These are phyloP conservation scores for Metarhizium brunneum DNA, from an alignment of 2,329 filamentous ascomycete genomes.

Conservation along the genomic window DNA sequence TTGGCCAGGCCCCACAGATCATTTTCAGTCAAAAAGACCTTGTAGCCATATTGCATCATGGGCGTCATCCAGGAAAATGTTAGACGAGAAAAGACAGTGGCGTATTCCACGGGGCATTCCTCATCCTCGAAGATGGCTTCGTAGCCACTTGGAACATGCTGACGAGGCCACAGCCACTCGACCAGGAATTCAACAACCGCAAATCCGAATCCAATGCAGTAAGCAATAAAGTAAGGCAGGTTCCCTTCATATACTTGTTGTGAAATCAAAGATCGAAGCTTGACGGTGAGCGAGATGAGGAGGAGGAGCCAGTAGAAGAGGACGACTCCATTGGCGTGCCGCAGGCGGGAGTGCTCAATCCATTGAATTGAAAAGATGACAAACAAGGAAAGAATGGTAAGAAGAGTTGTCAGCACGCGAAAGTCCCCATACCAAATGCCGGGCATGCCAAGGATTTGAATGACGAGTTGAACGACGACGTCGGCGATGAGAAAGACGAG, in stretches of 20 bases:
- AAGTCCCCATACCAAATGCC: slow-evolving; percentile 72
- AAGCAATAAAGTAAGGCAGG: slow-evolving; percentile 68
- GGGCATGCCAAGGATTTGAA: slow-evolving; percentile 65
- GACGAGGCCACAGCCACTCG: slow-evolving; percentile 84
- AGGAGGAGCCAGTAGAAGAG: slow-evolving; percentile 90
- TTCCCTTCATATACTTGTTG: slow-evolving; percentile 61
- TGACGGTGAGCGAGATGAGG: slow-evolving; percentile 67
- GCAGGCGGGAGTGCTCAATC: slow-evolving; percentile 72
- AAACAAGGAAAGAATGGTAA: slow-evolving; percentile 61
- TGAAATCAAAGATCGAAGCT: slow-evolving; percentile 76
- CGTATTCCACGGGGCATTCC: slow-evolving; percentile 74
- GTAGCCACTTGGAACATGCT: slow-evolving; percentile 45
- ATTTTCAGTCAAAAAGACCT: slow-evolving; percentile 82
- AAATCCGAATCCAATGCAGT: slow-evolving; percentile 62
- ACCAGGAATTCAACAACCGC: slow-evolving; percentile 62
- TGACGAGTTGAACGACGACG: slow-evolving; percentile 59
- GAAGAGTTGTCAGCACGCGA: slow-evolving; percentile 70
- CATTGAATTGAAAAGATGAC: slow-evolving; percentile 77
- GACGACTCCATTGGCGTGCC: slow-evolving; percentile 78
- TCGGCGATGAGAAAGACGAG: slow-evolving; percentile 60
- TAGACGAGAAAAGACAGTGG: slow-evolving; percentile 84
- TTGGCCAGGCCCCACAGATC: slow-evolving; percentile 89
- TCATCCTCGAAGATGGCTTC: slow-evolving; percentile 48
- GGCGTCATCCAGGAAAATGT: slow-evolving; percentile 99
- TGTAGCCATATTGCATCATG: slow-evolving; percentile 92